Conservation (phyloP, 2,329 filamentous ascomycete species). For the Alternaria sp. region DNA sequence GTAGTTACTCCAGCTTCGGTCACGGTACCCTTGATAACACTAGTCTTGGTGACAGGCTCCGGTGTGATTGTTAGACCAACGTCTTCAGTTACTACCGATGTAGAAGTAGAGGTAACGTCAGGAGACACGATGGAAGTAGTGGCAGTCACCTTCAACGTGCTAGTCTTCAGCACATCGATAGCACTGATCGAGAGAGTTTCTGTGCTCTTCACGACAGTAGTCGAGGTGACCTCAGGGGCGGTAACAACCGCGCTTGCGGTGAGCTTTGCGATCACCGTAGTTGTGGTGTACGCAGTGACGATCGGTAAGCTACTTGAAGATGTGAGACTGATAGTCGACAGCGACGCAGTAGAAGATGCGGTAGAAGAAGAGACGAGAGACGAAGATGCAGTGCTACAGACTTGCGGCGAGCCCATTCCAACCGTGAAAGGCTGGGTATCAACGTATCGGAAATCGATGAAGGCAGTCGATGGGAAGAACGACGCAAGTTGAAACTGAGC, state of each 20-base stretch:
- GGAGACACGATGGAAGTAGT: constrained; percentile 39
- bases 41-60: constrained; percentile 21
- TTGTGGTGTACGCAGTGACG: constrained; percentile 27
- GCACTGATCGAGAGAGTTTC: constrained; percentile 22
- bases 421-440: constrained; percentile 50
- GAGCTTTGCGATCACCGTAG: constrained; percentile 26
- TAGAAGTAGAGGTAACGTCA: constrained; percentile 30
- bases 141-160: constrained; percentile 29
- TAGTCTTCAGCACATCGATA: constrained; percentile 19
- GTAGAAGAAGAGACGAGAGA: constrained; percentile 16
- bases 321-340: neutral
- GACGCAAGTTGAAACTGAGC: constrained; percentile 52
- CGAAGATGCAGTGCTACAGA: constrained; percentile 29
- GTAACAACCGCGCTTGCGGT: constrained; percentile 26
- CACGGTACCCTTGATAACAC: constrained; percentile 21
- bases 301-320: constrained; percentile 15
- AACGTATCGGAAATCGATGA: constrained; percentile 55
- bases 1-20: constrained; percentile 25
- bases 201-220: constrained; percentile 25
- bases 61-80: constrained; percentile 31
- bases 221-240: constrained; percentile 33
- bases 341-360: neutral
- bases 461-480: constrained; percentile 53
- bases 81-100: constrained; percentile 36
- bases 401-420: constrained; percentile 40